These are phyloP conservation scores for Aureobasidium vineae DNA, from an alignment of 2,329 filamentous ascomycete species.

Conservation along the genomic window DNA sequence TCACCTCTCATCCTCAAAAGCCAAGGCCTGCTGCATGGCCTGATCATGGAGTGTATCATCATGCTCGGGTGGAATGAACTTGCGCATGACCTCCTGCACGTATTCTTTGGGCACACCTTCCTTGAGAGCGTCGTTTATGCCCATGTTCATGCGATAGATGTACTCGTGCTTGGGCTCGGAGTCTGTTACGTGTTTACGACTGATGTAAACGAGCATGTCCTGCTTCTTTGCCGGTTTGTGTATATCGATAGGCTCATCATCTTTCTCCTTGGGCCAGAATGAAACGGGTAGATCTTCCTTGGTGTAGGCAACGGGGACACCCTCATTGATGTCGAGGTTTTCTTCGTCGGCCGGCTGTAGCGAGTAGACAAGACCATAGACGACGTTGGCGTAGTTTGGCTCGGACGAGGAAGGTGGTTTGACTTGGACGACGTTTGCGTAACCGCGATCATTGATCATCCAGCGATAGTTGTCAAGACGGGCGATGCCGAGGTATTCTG, in stretches of 20 bases:
- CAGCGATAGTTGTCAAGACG: constrained; percentile 58
- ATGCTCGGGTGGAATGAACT: constrained; percentile 46
- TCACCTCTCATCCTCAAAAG: constrained; percentile 34
- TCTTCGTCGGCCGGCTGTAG: constrained; percentile 53
- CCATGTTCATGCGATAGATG: constrained; percentile 61
- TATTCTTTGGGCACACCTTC: constrained; percentile 57
- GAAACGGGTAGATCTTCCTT: constrained; percentile 52
- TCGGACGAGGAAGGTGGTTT: constrained; percentile 25
- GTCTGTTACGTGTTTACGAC: constrained; percentile 45
- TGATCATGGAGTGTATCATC: constrained; percentile 34
- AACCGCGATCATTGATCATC: constrained; percentile 66
- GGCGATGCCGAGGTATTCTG: constrained; percentile 57
- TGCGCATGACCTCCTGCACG: constrained; percentile 55
- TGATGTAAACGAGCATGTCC: constrained; percentile 60
- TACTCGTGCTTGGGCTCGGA: constrained; percentile 57
- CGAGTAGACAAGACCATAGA: constrained; percentile 59
- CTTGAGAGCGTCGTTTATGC: constrained; percentile 57
- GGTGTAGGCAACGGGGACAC: constrained; percentile 60
- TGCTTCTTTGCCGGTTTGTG: constrained; percentile 31
- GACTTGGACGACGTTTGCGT: constrained; percentile 62
- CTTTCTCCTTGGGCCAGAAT: constrained; percentile 42
- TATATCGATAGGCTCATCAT: constrained; percentile 32
- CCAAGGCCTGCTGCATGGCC: constrained; percentile 41
- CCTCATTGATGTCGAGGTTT: constrained; percentile 58
- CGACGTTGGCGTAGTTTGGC: constrained; percentile 40